Percentiles rank a stretch among this genome's conserved stretches.
Evolutionary conservation across 345 rosid species (phyloP).

Genomic region (Gossypium ekmanianum): DNA sequence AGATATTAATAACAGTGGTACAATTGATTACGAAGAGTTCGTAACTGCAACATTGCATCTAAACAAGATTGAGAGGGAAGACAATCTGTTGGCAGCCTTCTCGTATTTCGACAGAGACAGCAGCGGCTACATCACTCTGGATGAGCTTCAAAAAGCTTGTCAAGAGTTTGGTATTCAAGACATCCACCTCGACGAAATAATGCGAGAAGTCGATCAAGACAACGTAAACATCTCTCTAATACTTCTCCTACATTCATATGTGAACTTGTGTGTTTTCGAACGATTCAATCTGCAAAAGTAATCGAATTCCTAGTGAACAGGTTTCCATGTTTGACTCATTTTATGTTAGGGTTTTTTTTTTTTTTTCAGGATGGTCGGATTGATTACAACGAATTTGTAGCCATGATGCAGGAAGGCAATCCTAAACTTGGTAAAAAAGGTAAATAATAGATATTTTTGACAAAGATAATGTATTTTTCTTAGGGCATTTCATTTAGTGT

Average conservation of each 20-base stretch:
- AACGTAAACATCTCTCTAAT: constrained; percentile 42
- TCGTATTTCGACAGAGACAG: constrained; percentile 68
- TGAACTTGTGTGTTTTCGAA: not conserved
- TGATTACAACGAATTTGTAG: constrained; percentile 64
- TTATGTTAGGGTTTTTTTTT: not conserved
- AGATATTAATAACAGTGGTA: constrained; percentile 63
- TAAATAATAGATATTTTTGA: constrained; percentile 14
- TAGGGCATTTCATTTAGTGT: not conserved
- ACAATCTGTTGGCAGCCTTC: constrained; percentile 56
- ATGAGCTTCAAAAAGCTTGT: constrained; percentile 70
- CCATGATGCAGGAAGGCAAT: constrained; percentile 59
- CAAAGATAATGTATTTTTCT: not conserved
- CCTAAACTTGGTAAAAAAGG: constrained; percentile 29
- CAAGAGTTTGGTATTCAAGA: constrained; percentile 58
- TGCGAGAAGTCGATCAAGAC: constrained; percentile 62
- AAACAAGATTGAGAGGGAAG: constrained; percentile 56
- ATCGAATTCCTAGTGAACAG: not conserved
- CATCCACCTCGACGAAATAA: constrained; percentile 47
- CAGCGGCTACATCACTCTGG: constrained; percentile 64
- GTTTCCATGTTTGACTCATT: not conserved
- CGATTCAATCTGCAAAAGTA: not conserved
- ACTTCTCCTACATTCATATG: not conserved
- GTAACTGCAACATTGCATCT: constrained; percentile 65
- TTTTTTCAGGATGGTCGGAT: constrained; percentile 53
- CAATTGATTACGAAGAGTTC: constrained; percentile 75